A percentile compares a stretch with the other conserved stretches of the same genome.
Conservation (phyloP, 140 eudicot species). For the Ambrosia hybrid region DNA sequence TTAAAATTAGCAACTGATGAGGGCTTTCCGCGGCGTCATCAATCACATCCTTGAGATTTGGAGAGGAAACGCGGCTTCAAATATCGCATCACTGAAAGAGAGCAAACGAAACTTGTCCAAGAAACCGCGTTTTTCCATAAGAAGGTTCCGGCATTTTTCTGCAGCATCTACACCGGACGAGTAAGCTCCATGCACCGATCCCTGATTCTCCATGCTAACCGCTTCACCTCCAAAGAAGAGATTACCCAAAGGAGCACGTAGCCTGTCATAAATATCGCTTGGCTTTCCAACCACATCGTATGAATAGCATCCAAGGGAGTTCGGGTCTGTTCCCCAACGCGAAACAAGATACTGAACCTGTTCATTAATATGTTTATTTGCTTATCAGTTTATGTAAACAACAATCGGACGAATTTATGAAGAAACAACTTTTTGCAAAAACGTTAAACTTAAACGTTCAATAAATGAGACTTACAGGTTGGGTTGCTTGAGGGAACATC, state of each 20-base stretch:
- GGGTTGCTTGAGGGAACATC: conserved; percentile 82
- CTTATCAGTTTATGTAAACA: no score
- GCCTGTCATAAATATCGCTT: conserved; percentile 75
- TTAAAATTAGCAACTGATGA: not conserved
- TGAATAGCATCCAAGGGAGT: conserved; percentile 91
- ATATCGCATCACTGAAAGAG: conserved; percentile 45
- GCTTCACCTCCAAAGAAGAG: conserved; percentile 99
- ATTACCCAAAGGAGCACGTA: conserved; percentile 82
- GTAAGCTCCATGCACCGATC: conserved; percentile 99
- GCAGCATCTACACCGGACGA: conserved; percentile 82
- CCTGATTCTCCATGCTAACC: conserved; percentile 91
- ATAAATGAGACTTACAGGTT: conserved; percentile 59
- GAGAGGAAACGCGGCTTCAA: conserved; percentile 73
- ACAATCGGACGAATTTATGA: no score
- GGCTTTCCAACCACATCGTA: conserved; percentile 88
- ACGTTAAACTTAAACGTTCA: not conserved
- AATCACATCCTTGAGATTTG: conserved; percentile 87
- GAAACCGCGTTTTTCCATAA: conserved; percentile 56
- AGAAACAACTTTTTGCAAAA: not conserved
- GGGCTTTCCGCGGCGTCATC: not conserved
- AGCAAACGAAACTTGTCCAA: conserved; percentile 56
- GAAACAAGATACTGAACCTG: conserved; percentile 90
- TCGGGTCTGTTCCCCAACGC: conserved; percentile 85
- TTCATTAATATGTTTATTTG: no score
- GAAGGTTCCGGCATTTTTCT: conserved; percentile 67